Evolutionary conservation across 108 stramenopile species (phyloP).

Genomic region (Pseudonitzschia delicatissima): DNA sequence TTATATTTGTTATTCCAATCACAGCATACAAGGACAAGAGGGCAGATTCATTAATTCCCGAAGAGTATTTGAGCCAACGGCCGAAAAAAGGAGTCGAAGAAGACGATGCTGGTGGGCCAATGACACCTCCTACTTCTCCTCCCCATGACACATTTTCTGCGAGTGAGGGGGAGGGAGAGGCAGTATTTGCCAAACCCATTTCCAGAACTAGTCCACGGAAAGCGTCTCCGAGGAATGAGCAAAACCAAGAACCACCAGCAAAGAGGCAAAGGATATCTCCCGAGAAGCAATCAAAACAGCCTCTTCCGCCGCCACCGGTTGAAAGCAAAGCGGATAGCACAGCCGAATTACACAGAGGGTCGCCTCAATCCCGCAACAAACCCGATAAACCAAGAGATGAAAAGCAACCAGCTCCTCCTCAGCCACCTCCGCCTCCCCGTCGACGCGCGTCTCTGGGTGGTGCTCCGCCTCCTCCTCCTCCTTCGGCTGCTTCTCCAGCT

Average conservation of each 20-base stretch:
- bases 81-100: constrained; percentile 31
- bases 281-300: not conserved
- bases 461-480: constrained; percentile 28
- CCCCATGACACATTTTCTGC: constrained; percentile 67
- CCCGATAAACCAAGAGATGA: not conserved
- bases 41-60: constrained; percentile 67
- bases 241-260: constrained; percentile 6
- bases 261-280: constrained; percentile 25
- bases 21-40: constrained; percentile 69
- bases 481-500: not conserved
- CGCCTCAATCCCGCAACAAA: not conserved
- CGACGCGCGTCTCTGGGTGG: not conserved
- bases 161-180: constrained; percentile 62
- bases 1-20: not conserved
- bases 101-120: constrained; percentile 22
- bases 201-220: constrained; percentile 23
- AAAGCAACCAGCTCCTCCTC: not conserved
- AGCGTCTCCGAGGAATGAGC: constrained; percentile 23
- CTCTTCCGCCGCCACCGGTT: not conserved
- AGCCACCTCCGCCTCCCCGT: not conserved
- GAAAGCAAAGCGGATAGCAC: not conserved
- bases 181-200: constrained; percentile 60
- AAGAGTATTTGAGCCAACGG: constrained; percentile 48
- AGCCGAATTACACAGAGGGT: not conserved
- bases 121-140: constrained; percentile 69